phyloP scores from a whole-genome alignment of 2,329 filamentous ascomycete genomes.

The Neonectria punicea region DNA sequence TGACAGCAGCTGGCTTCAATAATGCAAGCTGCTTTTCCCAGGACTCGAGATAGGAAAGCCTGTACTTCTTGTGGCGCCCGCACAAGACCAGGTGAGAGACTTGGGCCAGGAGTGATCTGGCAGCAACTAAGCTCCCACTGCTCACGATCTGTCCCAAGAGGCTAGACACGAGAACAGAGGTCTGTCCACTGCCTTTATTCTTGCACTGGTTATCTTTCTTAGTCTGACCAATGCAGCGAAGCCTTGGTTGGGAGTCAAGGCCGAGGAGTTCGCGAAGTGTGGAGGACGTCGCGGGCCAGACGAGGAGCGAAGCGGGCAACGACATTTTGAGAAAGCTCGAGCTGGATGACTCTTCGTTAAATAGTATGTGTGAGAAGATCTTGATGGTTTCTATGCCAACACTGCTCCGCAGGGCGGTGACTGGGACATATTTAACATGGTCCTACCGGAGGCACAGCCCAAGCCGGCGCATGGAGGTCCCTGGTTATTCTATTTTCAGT shows the following conservation, averaged over 20 bases:
- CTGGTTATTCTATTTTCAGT: not conserved
- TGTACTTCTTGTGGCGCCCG: not conserved
- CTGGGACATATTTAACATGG: slow-evolving; percentile 32
- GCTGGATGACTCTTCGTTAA: not conserved
- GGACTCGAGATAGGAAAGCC: not conserved
- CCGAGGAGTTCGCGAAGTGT: slow-evolving; percentile 19
- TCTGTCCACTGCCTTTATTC: slow-evolving; percentile 3
- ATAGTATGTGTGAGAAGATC: not conserved
- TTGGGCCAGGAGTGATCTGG: slow-evolving; percentile 24
- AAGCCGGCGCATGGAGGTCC: not conserved
- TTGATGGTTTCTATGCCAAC: slow-evolving; percentile 34
- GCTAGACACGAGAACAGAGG: slow-evolving; percentile 4
- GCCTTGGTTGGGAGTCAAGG: not conserved
- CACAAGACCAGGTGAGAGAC: slow-evolving; percentile 38
- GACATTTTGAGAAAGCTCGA: slow-evolving; percentile 13
- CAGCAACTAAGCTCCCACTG: slow-evolving; percentile 24
- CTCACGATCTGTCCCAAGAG: slow-evolving; percentile 26
- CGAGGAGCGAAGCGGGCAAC: not conserved
- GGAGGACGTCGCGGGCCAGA: slow-evolving; percentile 16
- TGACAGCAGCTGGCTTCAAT: not conserved
- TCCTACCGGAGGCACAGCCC: slow-evolving; percentile 21
- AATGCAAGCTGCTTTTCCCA: slow-evolving; percentile 31
- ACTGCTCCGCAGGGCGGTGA: not conserved
- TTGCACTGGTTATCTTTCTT: slow-evolving; percentile 7
- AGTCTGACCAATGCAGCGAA: slow-evolving; percentile 28